phyloP scores from a whole-genome alignment of 1,139 yeast species.

The Suhomyces yuchorum region DNA sequence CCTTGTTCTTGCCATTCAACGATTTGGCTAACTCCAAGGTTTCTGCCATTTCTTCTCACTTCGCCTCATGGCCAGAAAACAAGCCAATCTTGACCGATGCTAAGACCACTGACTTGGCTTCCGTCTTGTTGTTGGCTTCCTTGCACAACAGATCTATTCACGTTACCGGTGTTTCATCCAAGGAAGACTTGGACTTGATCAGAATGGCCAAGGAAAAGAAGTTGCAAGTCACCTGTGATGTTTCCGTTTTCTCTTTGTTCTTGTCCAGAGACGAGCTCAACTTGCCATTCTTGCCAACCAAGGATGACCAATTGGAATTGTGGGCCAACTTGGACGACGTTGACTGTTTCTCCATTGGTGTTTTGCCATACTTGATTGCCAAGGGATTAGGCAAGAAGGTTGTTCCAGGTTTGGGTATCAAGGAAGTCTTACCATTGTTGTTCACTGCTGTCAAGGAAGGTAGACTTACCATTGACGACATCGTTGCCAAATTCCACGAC shows the following conservation, averaged over 20 bases:
- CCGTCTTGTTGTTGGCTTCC: slow-evolving; percentile 85
- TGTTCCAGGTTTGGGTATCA: slow-evolving; percentile 73
- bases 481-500: slow-evolving; percentile 72
- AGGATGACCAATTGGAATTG: slow-evolving; percentile 76
- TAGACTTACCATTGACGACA: slow-evolving; percentile 70
- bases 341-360: slow-evolving; percentile 89
- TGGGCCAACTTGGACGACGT: slow-evolving; percentile 75
- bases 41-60: slow-evolving; percentile 74
- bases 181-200: slow-evolving; percentile 82
- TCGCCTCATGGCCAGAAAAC: slow-evolving; percentile 78
- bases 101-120: slow-evolving; percentile 86
- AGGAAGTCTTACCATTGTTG: slow-evolving; percentile 80
- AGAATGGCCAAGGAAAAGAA: slow-evolving; percentile 83
- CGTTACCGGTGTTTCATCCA: slow-evolving; percentile 80
- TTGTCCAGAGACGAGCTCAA: slow-evolving; percentile 70
- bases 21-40: slow-evolving; percentile 71
- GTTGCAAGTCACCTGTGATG: slow-evolving; percentile 87
- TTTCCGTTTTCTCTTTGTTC: slow-evolving; percentile 78
- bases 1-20: slow-evolving; percentile 79
- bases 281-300: slow-evolving; percentile 73
- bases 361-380: slow-evolving; percentile 73
- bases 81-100: slow-evolving; percentile 95
- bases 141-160: slow-evolving; percentile 85
- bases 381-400: slow-evolving; percentile 60
- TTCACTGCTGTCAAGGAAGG: slow-evolving; percentile 78